These are phyloP conservation scores for Schizophyllum commune DNA, from an alignment of 1,284 basidiomycete species.

Conservation along the genomic window DNA sequence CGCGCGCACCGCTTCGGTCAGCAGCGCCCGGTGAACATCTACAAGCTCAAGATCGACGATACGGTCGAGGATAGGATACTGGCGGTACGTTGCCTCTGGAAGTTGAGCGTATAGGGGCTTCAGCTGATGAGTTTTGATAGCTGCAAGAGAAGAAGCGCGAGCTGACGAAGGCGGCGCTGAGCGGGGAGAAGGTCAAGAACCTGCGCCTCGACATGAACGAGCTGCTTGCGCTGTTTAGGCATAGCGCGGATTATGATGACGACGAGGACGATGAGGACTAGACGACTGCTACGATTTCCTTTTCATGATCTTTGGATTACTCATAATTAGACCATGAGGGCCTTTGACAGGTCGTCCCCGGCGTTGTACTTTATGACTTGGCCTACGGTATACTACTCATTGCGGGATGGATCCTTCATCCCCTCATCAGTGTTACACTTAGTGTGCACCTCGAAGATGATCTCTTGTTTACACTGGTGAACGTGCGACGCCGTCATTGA, in stretches of 20 bases:
- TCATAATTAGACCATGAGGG: too few relatives aligned
- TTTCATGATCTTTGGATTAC: too few relatives aligned
- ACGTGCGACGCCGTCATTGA: too few relatives aligned
- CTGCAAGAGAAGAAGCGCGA: conserved; percentile 86
- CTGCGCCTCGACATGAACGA: conserved; percentile 82
- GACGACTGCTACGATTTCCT: background rate
- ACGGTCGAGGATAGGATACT: conserved; percentile 91
- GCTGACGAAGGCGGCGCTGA: conserved; percentile 78
- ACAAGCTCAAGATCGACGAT: conserved; percentile 83
- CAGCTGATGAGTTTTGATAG: conserved; percentile 20
- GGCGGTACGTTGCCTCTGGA: conserved; percentile 33
- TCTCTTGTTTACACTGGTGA: too few relatives aligned
- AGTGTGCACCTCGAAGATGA: too few relatives aligned
- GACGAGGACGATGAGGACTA: conserved; percentile 34
- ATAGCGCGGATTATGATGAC: conserved; percentile 47
- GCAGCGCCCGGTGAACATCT: conserved; percentile 81
- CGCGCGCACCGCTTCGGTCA: conserved; percentile 89
- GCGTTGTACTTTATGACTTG: too few relatives aligned
- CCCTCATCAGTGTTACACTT: too few relatives aligned
- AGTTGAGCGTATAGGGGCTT: background rate
- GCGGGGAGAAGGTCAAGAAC: conserved; percentile 83
- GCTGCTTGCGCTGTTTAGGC: conserved; percentile 70
- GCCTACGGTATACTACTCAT: too few relatives aligned
- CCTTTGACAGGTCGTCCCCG: too few relatives aligned
- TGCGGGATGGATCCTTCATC: too few relatives aligned